These are phyloP conservation scores for Ustilago loliicola DNA, from an alignment of 1,284 basidiomycete genomes.

Conservation along the genomic window DNA sequence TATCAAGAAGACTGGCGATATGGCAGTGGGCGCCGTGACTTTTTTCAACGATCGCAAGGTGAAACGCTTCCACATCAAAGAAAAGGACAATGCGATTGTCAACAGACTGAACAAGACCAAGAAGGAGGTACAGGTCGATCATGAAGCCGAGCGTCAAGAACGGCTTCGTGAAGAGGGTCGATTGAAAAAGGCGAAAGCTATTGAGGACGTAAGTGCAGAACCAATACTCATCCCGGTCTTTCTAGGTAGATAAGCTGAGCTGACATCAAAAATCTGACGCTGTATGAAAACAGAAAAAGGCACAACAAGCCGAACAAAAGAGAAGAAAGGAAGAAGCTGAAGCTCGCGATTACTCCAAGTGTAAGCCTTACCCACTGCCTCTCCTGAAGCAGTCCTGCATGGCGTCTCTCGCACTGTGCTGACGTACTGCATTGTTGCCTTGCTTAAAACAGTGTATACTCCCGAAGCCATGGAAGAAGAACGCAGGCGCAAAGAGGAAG, in stretches of 20 bases:
- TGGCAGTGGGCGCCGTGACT: constrained; percentile 89
- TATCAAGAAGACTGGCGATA: constrained; percentile 66
- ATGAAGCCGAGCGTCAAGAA: constrained; percentile 89
- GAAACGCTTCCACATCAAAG: constrained; percentile 78
- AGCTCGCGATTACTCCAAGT: constrained; percentile 68
- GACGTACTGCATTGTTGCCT: background rate
- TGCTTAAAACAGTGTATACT: constrained; percentile 51
- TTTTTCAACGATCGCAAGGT: constrained; percentile 87
- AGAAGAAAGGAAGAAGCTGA: constrained; percentile 75
- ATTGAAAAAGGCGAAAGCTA: constrained; percentile 57
- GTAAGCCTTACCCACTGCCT: constrained; percentile 64
- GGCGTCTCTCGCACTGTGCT: background rate
- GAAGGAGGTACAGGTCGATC: constrained; percentile 78
- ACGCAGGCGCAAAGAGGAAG: constrained; percentile 47
- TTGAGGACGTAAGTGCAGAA: constrained; percentile 50
- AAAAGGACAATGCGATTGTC: constrained; percentile 88
- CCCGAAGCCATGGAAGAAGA: constrained; percentile 64
- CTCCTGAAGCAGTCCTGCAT: background rate
- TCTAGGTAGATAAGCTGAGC: background rate
- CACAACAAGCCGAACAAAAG: constrained; percentile 52
- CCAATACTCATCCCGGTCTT: background rate
- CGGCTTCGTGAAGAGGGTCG: constrained; percentile 50
- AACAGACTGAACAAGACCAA: constrained; percentile 97
- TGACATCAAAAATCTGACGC: background rate
- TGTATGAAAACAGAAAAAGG: constrained; percentile 39